Base-by-base conservation (phyloP, 805 yeast genomes). In the Nakazawaea pomicola region DNA sequence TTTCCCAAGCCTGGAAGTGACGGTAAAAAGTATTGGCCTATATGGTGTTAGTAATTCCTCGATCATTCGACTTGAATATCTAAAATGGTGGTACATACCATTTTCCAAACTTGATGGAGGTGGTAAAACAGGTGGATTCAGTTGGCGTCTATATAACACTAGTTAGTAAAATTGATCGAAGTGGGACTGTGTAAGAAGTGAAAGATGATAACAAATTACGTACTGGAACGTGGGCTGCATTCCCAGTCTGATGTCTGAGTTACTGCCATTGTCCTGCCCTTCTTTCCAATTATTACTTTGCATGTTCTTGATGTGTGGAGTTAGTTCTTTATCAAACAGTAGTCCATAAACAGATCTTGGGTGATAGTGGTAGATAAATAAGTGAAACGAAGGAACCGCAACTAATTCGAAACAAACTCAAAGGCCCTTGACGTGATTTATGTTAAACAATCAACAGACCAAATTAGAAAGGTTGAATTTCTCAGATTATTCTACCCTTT, bases 61-160 rank as follows among this genome's bases (percentile, higher is more conserved):
- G 16, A 12, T 28, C 15, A 16, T 28, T 4, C n/a, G n/a, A n/a
- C n/a, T n/a, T n/a, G n/a, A n/a, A n/a, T n/a, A n/a, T n/a, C n/a
- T n/a, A n/a, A n/a, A n/a, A n/a, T n/a, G n/a, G 17, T 17, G 15
- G 33, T 32, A 68, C 72, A 40, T 67, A 67, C 76, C 72, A 41
- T 72, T 62, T 51, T 73, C 78, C 46, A 73, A 61, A 21, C 56
- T 53, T 30, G 57, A 74, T 14, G 82, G 81, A 10, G 82, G 80
- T 6, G 81, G 82, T 46, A 76, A 63, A 14, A 76, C 79, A 9
- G 79, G 77, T 36, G 64, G 62, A 47, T 47, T 51, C 46, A 48
- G 74, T 56, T 72, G 80, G 53, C 76, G 79, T 49, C 80, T 74
- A 46, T n/a, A 37, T 4, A 25, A 21, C 3, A 12, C 2, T 35